phyloP scores from a whole-genome alignment of 1,284 basidiomycete species.

The Quambalaria eucalypti region DNA sequence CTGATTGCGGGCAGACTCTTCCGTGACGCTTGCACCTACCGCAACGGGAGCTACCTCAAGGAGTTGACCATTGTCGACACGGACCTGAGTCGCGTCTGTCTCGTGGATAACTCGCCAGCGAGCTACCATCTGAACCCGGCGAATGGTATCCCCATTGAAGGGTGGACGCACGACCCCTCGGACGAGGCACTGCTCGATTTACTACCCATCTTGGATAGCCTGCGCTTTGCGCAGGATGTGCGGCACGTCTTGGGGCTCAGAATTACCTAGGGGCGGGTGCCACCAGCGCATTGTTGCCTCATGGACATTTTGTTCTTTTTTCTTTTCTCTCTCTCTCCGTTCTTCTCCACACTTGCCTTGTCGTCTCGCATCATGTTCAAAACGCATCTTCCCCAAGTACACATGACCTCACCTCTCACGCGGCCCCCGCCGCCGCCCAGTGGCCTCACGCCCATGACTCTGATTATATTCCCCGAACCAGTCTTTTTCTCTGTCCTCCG shows the following conservation, averaged over 20 bases:
- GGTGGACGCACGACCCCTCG: constrained; percentile 93
- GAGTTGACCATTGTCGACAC: constrained; percentile 76
- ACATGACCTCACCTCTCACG: no score
- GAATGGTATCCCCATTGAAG: constrained; percentile 97
- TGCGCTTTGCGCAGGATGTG: constrained; percentile 92
- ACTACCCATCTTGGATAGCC: constrained; percentile 83
- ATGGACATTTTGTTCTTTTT: no score
- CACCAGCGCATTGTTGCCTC: no score
- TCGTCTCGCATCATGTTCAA: no score
- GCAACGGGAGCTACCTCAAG: constrained; percentile 91
- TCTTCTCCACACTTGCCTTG: no score
- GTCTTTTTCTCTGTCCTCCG: no score
- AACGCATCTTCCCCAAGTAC: no score
- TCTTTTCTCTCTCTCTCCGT: no score
- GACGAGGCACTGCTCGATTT: constrained; percentile 94
- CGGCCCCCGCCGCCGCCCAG: no score
- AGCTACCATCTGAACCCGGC: constrained; percentile 91
- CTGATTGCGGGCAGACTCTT: constrained; percentile 81
- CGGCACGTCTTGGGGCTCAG: constrained; percentile 68
- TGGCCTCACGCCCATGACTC: no score
- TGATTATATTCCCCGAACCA: no score
- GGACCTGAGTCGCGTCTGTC: constrained; percentile 80
- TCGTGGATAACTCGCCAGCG: constrained; percentile 91
- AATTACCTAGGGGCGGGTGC: background rate
- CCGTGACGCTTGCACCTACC: constrained; percentile 85